Base-by-base conservation (phyloP, 495 filamentous ascomycete genomes). In the Thermothielavioides terrestris region DNA sequence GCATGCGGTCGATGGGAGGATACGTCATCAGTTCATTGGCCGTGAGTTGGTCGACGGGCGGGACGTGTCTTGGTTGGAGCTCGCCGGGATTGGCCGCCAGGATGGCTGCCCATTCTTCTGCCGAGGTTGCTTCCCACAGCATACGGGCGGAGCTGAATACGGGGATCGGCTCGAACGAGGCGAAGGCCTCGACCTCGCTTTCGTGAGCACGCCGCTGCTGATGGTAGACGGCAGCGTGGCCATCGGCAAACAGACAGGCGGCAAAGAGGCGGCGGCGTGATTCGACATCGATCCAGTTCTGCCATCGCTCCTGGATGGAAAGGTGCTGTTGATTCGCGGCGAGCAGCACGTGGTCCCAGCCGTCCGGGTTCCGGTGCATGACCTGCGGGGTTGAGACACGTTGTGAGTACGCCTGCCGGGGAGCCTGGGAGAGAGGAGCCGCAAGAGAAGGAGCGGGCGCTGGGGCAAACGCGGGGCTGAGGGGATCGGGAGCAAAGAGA, bases 181-280 rank as follows among this genome's bases (percentile, higher is more conserved):
- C 55, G 52, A 49, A 47, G 41, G 59, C 60, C 42, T 37, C 53
- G 38, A 56, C 47, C 39, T 62, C 56, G 53, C 49, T 50, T 39
- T 67, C 60, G 40, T 64, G 61, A 8, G 55, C 61, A 8, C 64
- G 64, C n/a, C 53, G 50, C 47, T 72, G 69, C 59, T 77, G 71
- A 48, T 77, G 70, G 50, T 70, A 76, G 47, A 69, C 61, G 39
- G 72, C 65, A 45, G 73, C 62, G 47, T 77, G 77, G 15, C 72
- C 63, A 60, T 79, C 75, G 46, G 71, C 61, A 54, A 74, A 57
- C 62, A 77, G 72, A 60, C 72, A 79, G 9, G 65, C 67, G 37
- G 68, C 64, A 15, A 76, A 58, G 42, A 78, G 67, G 30, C 77
- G 70, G n/a, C 71, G 72, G 52, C 59, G 64, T 20, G 69, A 64